Conservation (phyloP, 2,329 filamentous ascomycete genomes). For the Aspergillus awamori region DNA sequence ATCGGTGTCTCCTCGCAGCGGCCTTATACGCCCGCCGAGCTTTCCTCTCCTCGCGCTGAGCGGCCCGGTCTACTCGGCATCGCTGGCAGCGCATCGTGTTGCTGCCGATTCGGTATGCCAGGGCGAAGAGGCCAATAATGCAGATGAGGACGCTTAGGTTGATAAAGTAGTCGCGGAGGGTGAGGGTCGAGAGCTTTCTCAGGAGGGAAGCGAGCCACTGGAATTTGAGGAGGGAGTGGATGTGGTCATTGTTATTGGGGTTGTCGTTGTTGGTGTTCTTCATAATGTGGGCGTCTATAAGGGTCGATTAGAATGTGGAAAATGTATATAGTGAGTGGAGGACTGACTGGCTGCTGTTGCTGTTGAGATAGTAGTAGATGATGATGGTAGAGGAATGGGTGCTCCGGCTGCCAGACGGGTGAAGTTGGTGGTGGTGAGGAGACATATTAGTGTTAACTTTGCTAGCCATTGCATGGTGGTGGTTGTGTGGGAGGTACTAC, state of each 20-base stretch:
- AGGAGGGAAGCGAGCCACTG: not conserved
- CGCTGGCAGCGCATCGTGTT: conserved; percentile 48
- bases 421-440: not conserved
- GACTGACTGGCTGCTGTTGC: not conserved
- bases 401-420: not conserved
- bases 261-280: not conserved
- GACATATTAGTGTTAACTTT: conserved; percentile 8
- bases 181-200: not conserved
- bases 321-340: not conserved
- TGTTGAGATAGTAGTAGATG: not conserved
- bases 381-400: not conserved
- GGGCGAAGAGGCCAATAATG: conserved; percentile 37
- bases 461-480: conserved; percentile 23
- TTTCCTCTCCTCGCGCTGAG: conserved; percentile 57
- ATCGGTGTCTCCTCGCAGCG: conserved; percentile 55
- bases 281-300: not conserved
- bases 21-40: conserved; percentile 56
- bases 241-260: not conserved
- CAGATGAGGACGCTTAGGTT: conserved; percentile 49
- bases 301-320: not conserved
- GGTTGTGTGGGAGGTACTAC: conserved; percentile 15
- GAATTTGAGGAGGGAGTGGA: not conserved
- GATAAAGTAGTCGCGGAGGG: conserved; percentile 28
- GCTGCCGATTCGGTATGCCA: conserved; percentile 48
- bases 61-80: conserved; percentile 55